Percentiles rank a stretch among this genome's conserved stretches.
Conservation (phyloP, 148 eudicot genomes). For the Chenopodium suecicum region DNA sequence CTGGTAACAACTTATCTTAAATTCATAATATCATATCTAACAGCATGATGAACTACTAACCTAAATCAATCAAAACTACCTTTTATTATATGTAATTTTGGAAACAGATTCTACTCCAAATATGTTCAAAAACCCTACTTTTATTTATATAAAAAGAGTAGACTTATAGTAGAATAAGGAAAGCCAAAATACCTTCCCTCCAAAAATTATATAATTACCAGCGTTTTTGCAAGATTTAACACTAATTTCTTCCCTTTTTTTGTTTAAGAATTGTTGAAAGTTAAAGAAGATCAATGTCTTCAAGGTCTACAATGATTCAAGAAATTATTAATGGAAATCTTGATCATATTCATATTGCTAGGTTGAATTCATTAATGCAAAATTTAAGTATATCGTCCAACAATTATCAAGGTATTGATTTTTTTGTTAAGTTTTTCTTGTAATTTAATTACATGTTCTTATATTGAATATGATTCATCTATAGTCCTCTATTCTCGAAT, state of each 20-base stretch:
- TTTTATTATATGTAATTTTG: too few species aligned
- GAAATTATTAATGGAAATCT: not conserved
- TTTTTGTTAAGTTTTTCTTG: not conserved
- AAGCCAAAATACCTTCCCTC: not conserved
- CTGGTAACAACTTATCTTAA: too few species aligned
- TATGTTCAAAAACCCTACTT: too few species aligned
- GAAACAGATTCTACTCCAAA: too few species aligned
- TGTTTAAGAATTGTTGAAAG: not conserved
- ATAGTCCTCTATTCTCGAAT: too few species aligned
- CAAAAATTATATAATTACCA: not conserved
- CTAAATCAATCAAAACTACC: too few species aligned
- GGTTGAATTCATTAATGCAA: not conserved
- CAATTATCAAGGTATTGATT: constrained; percentile 7
- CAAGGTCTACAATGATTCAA: not conserved
- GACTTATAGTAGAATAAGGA: not conserved
- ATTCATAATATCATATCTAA: too few species aligned
- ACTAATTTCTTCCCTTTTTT: too few species aligned
- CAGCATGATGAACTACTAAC: too few species aligned
- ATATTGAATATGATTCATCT: too few species aligned
- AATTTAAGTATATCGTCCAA: constrained; percentile 7
- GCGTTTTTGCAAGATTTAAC: not conserved
- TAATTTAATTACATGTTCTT: not conserved
- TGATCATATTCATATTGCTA: not conserved
- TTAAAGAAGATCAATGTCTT: not conserved
- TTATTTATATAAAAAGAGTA: too few species aligned